Base-by-base conservation (phyloP, 257 asterid genomes). In the Gynochthodes officinalis region DNA sequence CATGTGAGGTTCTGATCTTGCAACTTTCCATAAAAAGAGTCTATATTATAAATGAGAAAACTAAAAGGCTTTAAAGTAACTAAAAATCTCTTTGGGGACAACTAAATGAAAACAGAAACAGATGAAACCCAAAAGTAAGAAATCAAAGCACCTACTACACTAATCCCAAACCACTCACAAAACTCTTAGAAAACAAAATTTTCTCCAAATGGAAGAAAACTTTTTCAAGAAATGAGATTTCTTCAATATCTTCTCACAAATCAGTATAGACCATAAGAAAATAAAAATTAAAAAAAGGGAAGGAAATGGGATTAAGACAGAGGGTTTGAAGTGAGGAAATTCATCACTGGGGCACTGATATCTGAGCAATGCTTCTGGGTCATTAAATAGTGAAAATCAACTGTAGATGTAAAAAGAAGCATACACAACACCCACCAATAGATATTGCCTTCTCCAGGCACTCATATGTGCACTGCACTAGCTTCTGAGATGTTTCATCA, bases 381-480 rank as follows among this genome's bases (percentile, higher is more conserved):
- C 27, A 13, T 33, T 7, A 21, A 33, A 54, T 50, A 14, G 35
- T 33, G 16, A 43, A 57, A 32, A 42, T 5, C 65, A 37, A 59
- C 18, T 39, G 23, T 27, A 21, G n/a, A 54, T 35, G n/a, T 64
- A 53, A 10, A 53, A 67, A 57, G 64, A 64, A 25, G 66, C 54
- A 0, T 37, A 54, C 49, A 21, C 61, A 69, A 73, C 42, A 81
- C 90, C 76, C 75, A 88, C 98, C 99, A 75, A 82, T 79, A 73
- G 98, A 87, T 75, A 92, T 92, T 76, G 97, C 97, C 82, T 92
- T 95, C 77, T 92, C 98, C 86, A 95, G 82, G 81, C 97, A 94
- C 78, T 94, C 99, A 48, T 95, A 92, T 50, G 99, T 90, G 78
- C 97, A 88, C 67, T 90, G 97, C 69, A 95, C 96, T 75, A 95